A percentile compares a stretch with the other conserved stretches of the same genome.
Evolutionary conservation across 2,329 filamentous ascomycete genomes (phyloP).

Genomic region (Phyllosticta citriasiana): DNA sequence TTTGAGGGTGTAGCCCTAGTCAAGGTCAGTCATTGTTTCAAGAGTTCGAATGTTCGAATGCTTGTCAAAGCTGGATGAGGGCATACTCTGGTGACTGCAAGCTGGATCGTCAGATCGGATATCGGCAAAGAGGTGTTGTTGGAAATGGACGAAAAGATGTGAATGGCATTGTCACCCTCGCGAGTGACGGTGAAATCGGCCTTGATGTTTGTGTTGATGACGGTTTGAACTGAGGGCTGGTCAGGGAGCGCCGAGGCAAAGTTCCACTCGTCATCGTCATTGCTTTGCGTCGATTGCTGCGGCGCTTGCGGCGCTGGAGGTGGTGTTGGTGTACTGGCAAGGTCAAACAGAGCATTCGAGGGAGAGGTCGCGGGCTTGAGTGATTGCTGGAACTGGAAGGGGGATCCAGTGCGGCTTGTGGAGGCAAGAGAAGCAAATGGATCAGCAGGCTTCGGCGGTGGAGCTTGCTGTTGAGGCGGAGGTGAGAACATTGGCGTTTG

Average conservation of each 20-base stretch:
- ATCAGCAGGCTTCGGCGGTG: constrained; percentile 34
- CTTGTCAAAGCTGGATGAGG: background rate
- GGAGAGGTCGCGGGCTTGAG: constrained; percentile 24
- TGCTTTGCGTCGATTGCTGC: constrained; percentile 37
- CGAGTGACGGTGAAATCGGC: constrained; percentile 65
- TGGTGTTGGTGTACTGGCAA: constrained; percentile 17
- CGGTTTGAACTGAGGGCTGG: constrained; percentile 50
- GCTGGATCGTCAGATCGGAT: constrained; percentile 75
- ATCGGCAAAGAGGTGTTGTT: constrained; percentile 66
- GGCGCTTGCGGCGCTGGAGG: constrained; percentile 1
- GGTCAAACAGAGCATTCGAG: constrained; percentile 26
- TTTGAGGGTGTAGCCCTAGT: constrained; percentile 66
- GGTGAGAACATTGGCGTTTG: constrained; percentile 29
- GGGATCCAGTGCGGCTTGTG: constrained; percentile 39
- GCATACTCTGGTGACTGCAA: constrained; percentile 81
- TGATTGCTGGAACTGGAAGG: constrained; percentile 39
- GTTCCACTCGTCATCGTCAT: constrained; percentile 93
- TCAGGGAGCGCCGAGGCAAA: constrained; percentile 80
- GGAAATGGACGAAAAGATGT: constrained; percentile 70
- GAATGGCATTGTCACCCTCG: constrained; percentile 47
- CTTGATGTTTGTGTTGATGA: constrained; percentile 60
- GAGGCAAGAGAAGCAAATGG: constrained; percentile 52
- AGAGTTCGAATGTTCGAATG: background rate
- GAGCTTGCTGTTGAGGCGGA: constrained; percentile 26
- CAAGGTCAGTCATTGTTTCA: background rate